phyloP scores from a whole-genome alignment of 495 filamentous ascomycete genomes.

The Chaetomium cochliodes region DNA sequence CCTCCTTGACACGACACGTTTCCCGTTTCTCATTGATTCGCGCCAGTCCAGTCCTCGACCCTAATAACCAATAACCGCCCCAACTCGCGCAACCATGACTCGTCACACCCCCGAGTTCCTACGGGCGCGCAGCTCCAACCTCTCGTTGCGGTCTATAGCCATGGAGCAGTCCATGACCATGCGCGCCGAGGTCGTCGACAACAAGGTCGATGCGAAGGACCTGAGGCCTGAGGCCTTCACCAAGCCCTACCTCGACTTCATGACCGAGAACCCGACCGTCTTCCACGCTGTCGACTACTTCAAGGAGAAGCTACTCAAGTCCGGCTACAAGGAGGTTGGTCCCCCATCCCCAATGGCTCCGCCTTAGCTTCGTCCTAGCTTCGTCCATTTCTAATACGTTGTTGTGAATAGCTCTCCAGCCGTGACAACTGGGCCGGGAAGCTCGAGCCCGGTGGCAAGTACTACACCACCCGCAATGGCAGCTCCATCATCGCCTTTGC shows the following conservation, averaged over 20 bases:
- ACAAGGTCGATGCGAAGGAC: slow-evolving; percentile 36
- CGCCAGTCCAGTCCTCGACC: background rate
- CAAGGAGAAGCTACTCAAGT: slow-evolving; percentile 62
- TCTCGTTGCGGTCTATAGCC: slow-evolving; percentile 41
- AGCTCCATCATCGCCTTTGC: slow-evolving; percentile 85
- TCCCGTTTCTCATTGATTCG: background rate
- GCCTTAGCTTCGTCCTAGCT: background rate
- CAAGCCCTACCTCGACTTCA: slow-evolving; percentile 82
- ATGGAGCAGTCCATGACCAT: slow-evolving; percentile 27
- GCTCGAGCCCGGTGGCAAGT: slow-evolving; percentile 78
- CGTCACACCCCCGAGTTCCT: slow-evolving; percentile 45
- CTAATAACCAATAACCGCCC: background rate
- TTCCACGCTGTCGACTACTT: slow-evolving; percentile 84
- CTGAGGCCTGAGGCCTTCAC: slow-evolving; percentile 62
- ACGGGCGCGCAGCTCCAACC: slow-evolving; percentile 40
- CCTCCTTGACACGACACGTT: background rate
- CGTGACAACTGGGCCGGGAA: slow-evolving; percentile 74
- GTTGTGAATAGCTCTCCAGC: slow-evolving; percentile 61
- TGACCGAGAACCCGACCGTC: slow-evolving; percentile 85
- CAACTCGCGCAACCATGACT: slow-evolving; percentile 32
- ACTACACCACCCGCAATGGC: slow-evolving; percentile 82
- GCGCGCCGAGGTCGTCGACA: slow-evolving; percentile 15
- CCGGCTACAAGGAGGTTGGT: slow-evolving; percentile 66
- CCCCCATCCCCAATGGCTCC: background rate
- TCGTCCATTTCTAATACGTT: background rate